A percentile compares a stretch with the other conserved stretches of the same genome.
Evolutionary conservation across 1,139 yeast genomes (phyloP).

Genomic region (Debaryomyces sp.): DNA sequence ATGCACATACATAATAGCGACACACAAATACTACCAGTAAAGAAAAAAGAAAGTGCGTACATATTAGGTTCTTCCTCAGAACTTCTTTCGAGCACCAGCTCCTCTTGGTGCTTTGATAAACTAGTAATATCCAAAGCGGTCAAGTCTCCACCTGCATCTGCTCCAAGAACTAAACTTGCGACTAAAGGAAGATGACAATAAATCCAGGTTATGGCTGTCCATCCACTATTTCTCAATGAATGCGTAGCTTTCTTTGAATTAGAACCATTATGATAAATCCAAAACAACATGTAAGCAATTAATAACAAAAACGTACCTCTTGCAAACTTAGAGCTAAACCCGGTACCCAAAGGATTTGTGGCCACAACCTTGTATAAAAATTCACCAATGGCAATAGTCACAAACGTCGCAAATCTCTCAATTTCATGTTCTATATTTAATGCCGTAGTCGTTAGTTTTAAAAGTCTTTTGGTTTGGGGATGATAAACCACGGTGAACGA

Average conservation of each 20-base stretch:
- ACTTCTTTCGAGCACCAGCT: slow-evolving; percentile 13
- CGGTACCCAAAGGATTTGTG: slow-evolving; percentile 47
- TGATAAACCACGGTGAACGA: slow-evolving; percentile 40
- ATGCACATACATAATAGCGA: slow-evolving; percentile 37
- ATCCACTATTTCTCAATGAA: slow-evolving; percentile 54
- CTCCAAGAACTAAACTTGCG: slow-evolving; percentile 55
- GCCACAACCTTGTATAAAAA: slow-evolving; percentile 63
- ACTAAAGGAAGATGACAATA: slow-evolving; percentile 56
- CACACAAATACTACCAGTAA: slow-evolving; percentile 53
- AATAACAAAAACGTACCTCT: slow-evolving; percentile 54
- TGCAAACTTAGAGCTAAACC: slow-evolving; percentile 47
- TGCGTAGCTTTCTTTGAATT: slow-evolving; percentile 54
- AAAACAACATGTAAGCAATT: slow-evolving; percentile 53
- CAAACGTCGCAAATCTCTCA: slow-evolving; percentile 61
- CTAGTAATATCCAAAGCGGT: slow-evolving; percentile 22
- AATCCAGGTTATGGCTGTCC: slow-evolving; percentile 51
- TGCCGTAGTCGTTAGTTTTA: slow-evolving; percentile 55
- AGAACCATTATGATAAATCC: slow-evolving; percentile 60
- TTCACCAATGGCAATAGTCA: slow-evolving; percentile 68
- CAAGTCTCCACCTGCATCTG: slow-evolving; percentile 65
- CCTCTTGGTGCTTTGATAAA: slow-evolving; percentile 8
- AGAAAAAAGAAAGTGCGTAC: slow-evolving; percentile 47
- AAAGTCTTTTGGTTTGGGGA: slow-evolving; percentile 46
- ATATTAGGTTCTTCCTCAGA: slow-evolving; percentile 28
- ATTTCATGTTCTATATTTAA: slow-evolving; percentile 69